phyloP scores from a whole-genome alignment of 257 asterid species.

The Prunella vulgaris region DNA sequence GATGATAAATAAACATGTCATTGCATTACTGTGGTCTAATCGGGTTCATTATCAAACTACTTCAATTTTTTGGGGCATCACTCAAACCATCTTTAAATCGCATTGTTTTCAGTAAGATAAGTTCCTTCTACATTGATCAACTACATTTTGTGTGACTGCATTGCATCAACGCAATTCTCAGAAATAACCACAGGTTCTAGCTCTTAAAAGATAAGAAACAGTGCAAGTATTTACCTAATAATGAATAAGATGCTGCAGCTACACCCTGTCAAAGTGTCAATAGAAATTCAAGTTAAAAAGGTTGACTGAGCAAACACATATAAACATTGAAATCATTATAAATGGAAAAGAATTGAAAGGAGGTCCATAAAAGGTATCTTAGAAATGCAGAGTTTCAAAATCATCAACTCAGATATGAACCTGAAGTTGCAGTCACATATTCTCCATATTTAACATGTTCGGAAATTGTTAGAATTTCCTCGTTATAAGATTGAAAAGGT shows the following conservation, averaged over 20 bases:
- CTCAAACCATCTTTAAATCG: neutral
- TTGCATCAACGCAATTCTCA: neutral
- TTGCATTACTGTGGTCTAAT: too few relatives aligned
- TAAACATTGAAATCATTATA: neutral
- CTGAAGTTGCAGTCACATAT: too few relatives aligned
- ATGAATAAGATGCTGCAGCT: constrained; percentile 46
- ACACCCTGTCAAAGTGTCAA: constrained; percentile 56
- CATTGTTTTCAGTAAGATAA: neutral
- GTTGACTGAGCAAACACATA: constrained; percentile 3
- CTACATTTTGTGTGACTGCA: neutral
- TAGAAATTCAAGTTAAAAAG: constrained; percentile 4
- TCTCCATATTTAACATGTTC: too few relatives aligned
- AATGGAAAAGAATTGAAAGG: neutral
- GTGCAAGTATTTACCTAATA: constrained; percentile 39
- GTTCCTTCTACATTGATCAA: neutral
- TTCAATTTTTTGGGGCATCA: too few relatives aligned
- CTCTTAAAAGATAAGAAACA: neutral
- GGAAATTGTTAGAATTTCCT: too few relatives aligned
- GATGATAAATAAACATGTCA: too few relatives aligned
- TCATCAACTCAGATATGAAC: too few relatives aligned
- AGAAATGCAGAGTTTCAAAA: too few relatives aligned
- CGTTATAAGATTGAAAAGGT: too few relatives aligned
- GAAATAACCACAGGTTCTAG: neutral
- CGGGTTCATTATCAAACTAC: too few relatives aligned
- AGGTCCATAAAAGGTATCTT: constrained; percentile 5